phyloP scores from a whole-genome alignment of 192 early-diverging fungal species.

The Umbelopsis isabellina region DNA sequence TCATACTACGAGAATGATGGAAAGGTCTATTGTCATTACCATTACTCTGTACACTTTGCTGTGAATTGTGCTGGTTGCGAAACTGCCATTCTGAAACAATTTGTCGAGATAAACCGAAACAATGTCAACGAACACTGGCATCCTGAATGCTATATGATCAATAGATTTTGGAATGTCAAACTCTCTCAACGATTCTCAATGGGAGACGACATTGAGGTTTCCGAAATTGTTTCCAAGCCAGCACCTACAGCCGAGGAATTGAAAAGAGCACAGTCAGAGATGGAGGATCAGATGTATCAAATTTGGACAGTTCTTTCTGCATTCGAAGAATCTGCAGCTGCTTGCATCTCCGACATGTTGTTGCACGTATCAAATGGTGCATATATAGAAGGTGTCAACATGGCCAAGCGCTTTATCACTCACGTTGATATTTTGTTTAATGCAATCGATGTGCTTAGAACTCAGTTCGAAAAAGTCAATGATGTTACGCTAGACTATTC shows the following conservation, averaged over 20 bases:
- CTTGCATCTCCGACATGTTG: constrained; percentile 91
- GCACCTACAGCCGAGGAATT: constrained; percentile 52
- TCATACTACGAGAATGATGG: constrained; percentile 96
- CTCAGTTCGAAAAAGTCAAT: constrained; percentile 36
- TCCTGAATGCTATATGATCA: constrained; percentile 99
- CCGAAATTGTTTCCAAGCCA: not conserved
- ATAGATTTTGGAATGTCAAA: constrained; percentile 81
- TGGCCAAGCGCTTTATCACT: constrained; percentile 77
- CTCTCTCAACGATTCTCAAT: constrained; percentile 35
- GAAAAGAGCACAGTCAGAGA: constrained; percentile 66
- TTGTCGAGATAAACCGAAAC: constrained; percentile 89
- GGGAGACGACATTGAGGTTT: constrained; percentile 24
- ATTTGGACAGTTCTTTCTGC: constrained; percentile 83
- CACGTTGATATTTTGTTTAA: constrained; percentile 85
- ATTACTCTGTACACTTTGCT: constrained; percentile 92
- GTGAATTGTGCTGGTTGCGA: constrained; percentile 94
- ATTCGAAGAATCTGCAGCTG: constrained; percentile 89
- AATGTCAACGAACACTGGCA: constrained; percentile 92
- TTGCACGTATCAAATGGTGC: constrained; percentile 76
- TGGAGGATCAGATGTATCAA: constrained; percentile 86
- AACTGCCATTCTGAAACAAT: constrained; percentile 94
- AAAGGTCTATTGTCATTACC: constrained; percentile 92
- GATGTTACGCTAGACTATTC: constrained; percentile 65
- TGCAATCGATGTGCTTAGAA: constrained; percentile 80
- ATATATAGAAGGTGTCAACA: constrained; percentile 71